These are phyloP conservation scores for Suillus sp. DNA, from an alignment of 768 basidiomycete species.

Conservation along the genomic window DNA sequence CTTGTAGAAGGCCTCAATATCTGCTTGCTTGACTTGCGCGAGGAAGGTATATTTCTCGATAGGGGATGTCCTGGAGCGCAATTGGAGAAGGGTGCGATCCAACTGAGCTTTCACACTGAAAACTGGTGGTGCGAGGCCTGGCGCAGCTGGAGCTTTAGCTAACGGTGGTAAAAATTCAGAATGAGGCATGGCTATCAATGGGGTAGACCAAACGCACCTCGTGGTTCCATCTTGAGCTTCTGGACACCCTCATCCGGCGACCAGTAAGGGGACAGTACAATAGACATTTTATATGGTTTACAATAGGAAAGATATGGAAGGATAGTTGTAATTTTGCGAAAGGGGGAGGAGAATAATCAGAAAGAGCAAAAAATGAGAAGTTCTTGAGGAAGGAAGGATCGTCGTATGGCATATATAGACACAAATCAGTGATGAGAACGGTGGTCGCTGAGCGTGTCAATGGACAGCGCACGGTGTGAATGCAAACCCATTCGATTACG, in stretches of 20 bases:
- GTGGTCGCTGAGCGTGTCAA: slow-evolving; percentile 2
- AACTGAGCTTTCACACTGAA: slow-evolving; percentile 55
- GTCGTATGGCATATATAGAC: background rate
- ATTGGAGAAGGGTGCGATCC: slow-evolving; percentile 63
- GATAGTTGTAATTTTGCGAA: background rate
- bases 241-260: slow-evolving; percentile 59
- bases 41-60: slow-evolving; percentile 90
- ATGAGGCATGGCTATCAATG: background rate
- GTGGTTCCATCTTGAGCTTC: slow-evolving; percentile 62
- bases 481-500: background rate
- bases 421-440: background rate
- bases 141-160: slow-evolving; percentile 48
- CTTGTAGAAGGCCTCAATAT: slow-evolving; percentile 77
- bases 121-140: slow-evolving; percentile 62
- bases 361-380: background rate
- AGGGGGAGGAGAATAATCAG: background rate
- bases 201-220: slow-evolving; percentile 42
- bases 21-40: slow-evolving; percentile 68
- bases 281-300: slow-evolving; percentile 44
- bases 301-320: background rate
- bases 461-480: background rate
- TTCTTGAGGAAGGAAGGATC: background rate
- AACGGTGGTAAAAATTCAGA: slow-evolving; percentile 15
- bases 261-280: slow-evolving; percentile 73
- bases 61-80: slow-evolving; percentile 70